Evolutionary conservation across 371 early-diverging fungal species (phyloP), one percentile per base, ranked within the genome.

Genomic region (Zopfochytrium polystomum): DNA sequence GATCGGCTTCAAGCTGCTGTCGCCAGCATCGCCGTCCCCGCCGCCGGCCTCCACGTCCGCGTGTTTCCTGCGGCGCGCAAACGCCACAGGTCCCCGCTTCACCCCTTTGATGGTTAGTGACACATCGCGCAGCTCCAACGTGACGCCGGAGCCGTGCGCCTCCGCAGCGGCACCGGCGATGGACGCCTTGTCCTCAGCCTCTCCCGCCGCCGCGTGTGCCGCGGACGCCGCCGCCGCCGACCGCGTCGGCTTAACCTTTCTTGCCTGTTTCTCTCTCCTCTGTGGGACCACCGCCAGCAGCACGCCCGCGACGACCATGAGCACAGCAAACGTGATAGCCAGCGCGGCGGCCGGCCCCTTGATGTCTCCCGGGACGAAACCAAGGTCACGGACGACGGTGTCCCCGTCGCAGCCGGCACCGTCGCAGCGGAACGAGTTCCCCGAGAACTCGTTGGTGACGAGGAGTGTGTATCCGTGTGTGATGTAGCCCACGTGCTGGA

Each of bases 381-480:
- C 67, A 31, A 45, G 44, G 23, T 11, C 35, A 3, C 32, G 13
- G 30, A 75, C 57, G 42, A 75, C 54, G 33, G 3, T 34, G 46
- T 61, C 45, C 35, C 75, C 75, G 13, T 70, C 44, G 57, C 75
- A 75, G 11, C 48, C 50, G 33, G 55, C n/a, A 4, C 31, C 20
- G n/a, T 55, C 52, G 63, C 76, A 76, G 1, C 59, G 59, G 52
- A 60, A 76, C 1, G 25, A 3, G 45, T 63, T 59, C 60, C 60
- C 63, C 3, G 66, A 55, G 49, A 76, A 73, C 55, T 76, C 76
- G 68, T 73, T 73, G 34, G 71, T 50, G 42, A 64, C 59, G 30
- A 67, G 44, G 18, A 70, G 52, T 5, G 68, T 63, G 60, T 55
- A 68, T 1, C 65, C 65, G 52, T 62, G 67, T 11, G 65, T 63